These are phyloP conservation scores for Grigorovia transvaalensis DNA, from an alignment of 805 yeast species.

Conservation along the genomic window DNA sequence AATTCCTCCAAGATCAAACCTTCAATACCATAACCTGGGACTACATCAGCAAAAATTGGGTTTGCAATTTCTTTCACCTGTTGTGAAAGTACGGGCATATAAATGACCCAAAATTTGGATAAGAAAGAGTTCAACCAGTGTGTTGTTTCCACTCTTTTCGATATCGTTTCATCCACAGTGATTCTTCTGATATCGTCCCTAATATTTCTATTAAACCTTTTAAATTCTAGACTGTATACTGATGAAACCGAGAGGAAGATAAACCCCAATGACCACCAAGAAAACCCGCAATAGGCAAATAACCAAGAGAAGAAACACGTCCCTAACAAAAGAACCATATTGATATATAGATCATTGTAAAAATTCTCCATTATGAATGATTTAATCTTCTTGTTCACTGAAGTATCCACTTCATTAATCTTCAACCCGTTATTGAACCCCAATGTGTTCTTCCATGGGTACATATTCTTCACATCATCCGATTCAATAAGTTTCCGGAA, in stretches of 20 bases:
- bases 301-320: slow-evolving; percentile 67
- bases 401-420: slow-evolving; percentile 1
- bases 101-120: slow-evolving; percentile 77
- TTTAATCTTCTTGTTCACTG: slow-evolving; percentile 29
- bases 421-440: slow-evolving; percentile 18
- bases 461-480: slow-evolving; percentile 13
- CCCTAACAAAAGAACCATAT: slow-evolving; percentile 52
- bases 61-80: slow-evolving; percentile 64
- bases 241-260: slow-evolving; percentile 54
- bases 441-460: slow-evolving; percentile 32
- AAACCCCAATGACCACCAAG: slow-evolving; percentile 50
- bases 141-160: slow-evolving; percentile 59
- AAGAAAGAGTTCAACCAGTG: slow-evolving; percentile 71
- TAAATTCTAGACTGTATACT: slow-evolving; percentile 60
- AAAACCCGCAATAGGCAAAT: slow-evolving; percentile 51
- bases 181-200: slow-evolving; percentile 68
- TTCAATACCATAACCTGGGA: slow-evolving; percentile 78
- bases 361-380: slow-evolving; percentile 58
- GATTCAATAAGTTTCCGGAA: slow-evolving; percentile 8
- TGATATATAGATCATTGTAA: slow-evolving; percentile 64
- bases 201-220: slow-evolving; percentile 64
- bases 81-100: slow-evolving; percentile 77
- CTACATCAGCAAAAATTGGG: slow-evolving; percentile 54
- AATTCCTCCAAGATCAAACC: slow-evolving; percentile 64
- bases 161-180: slow-evolving; percentile 52